phyloP scores from a whole-genome alignment of 208 protist genomes.

The Naegleria fowleri region DNA sequence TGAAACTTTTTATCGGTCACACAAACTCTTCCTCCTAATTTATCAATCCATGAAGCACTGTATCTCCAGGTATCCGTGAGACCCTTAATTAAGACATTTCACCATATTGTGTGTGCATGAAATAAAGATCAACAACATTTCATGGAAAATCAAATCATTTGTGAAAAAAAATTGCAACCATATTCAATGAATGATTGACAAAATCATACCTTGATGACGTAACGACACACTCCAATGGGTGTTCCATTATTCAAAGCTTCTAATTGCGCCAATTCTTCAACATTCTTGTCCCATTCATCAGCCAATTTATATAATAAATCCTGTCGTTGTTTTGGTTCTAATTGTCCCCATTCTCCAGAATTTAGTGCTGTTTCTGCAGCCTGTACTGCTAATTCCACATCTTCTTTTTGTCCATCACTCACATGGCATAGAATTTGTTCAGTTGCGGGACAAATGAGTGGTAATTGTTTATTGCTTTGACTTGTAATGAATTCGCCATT shows the following conservation, averaged over 20 bases:
- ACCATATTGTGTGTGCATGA: too few relatives aligned
- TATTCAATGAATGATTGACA: too few relatives aligned
- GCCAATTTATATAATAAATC: constrained; percentile 63
- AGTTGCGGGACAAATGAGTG: constrained; percentile 57
- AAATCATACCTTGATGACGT: background rate
- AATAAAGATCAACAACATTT: too few relatives aligned
- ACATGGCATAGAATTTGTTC: constrained; percentile 66
- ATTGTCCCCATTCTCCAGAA: constrained; percentile 42
- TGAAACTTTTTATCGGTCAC: constrained; percentile 38
- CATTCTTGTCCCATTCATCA: constrained; percentile 61
- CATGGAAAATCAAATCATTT: too few relatives aligned
- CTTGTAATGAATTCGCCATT: constrained; percentile 67
- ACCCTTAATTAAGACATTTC: constrained; percentile 56
- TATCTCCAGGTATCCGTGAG: constrained; percentile 63
- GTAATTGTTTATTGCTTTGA: constrained; percentile 59
- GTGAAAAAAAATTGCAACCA: too few relatives aligned
- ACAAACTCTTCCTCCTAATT: constrained; percentile 68
- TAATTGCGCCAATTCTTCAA: constrained; percentile 61
- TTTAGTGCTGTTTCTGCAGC: constrained; percentile 60
- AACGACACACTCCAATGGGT: constrained; percentile 44
- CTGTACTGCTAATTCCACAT: constrained; percentile 72
- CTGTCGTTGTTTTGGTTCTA: constrained; percentile 53
- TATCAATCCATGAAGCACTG: constrained; percentile 78
- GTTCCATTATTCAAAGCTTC: constrained; percentile 82
- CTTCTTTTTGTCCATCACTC: constrained; percentile 59